Evolutionary conservation across 2,329 filamentous ascomycete species (phyloP), one percentile per base, ranked within the genome.

Genomic region (Harringtonia lauricola): DNA sequence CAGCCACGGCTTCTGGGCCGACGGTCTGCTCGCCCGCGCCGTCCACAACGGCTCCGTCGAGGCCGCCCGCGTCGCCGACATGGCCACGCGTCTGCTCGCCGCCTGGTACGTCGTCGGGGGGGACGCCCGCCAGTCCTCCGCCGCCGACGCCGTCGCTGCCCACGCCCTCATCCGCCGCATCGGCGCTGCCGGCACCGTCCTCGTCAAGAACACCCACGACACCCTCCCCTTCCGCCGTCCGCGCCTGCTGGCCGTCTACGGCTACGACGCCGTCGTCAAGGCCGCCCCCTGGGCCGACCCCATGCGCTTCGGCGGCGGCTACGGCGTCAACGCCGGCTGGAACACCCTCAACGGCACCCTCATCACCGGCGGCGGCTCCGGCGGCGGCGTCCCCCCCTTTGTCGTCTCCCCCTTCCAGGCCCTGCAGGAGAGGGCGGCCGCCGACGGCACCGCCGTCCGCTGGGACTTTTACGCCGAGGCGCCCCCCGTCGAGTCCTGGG

Each of bases 11-110:
- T 68, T 77, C 2, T 74, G 68, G 61, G 86, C 84, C 0, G 53
- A 62, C 8, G 48, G 48, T 1, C 89, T 88, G 56, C 61, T 94
- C 45, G 83, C 81, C 0, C 66, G 83, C 45, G 83, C 83, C 0
- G 77, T 94, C n/a, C 64, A 75, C 26, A 92, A 92, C 53, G 84
- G 86, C 4, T 85, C 82, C 0, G 66, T 94, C 9, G 74, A 75
- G 1, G 76, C 81, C 51, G 79, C 72, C 56, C 72, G 86, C 22
- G 56, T 94, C 2, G 80, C 84, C 43, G 86, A 94, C 59, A 90
- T 90, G 78, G 83, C 76, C 1, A 82, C 80, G 10, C 79, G 87
- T 49, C 68, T 77, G 36, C 69, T 78, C 1, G 62, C 62, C 10
- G 55, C 61, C 1, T 67, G 60, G 60, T 61, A 62, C 45, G 59